A percentile compares a stretch with the other conserved stretches of the same genome.
These are phyloP conservation scores for Leavenworthia alabamica DNA, from an alignment of 345 rosid genomes.

Conservation along the genomic window DNA sequence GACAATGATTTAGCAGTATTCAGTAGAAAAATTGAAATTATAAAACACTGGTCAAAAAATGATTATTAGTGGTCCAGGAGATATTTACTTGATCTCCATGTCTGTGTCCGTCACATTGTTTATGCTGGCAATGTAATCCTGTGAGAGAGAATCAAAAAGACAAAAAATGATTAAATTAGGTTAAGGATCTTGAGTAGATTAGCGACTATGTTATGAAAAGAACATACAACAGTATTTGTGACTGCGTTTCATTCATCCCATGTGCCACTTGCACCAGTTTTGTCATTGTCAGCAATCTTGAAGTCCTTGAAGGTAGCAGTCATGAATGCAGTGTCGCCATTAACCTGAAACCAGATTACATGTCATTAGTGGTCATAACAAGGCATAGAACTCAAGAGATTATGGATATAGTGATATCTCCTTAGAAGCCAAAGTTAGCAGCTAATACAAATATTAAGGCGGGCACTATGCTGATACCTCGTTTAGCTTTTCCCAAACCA, in stretches of 20 bases:
- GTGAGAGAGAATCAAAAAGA: constrained; percentile 16
- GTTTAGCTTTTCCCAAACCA: constrained; percentile 97
- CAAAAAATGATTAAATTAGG: constrained; percentile 16
- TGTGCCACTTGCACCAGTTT: constrained; percentile 47
- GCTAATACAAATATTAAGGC: background rate
- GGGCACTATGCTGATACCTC: constrained; percentile 49
- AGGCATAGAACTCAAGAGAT: background rate
- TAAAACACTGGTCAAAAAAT: too few species aligned
- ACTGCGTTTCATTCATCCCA: constrained; percentile 87
- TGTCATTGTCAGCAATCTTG: constrained; percentile 58
- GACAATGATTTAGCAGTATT: background rate
- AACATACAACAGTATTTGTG: constrained; percentile 75
- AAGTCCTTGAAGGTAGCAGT: constrained; percentile 83
- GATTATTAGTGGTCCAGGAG: background rate
- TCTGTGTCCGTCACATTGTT: constrained; percentile 57
- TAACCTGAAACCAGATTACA: constrained; percentile 54
- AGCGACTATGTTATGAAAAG: background rate
- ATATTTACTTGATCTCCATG: constrained; percentile 56
- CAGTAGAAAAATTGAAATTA: background rate
- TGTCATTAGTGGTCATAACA: constrained; percentile 1
- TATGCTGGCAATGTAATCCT: constrained; percentile 89
- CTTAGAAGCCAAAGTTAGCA: background rate
- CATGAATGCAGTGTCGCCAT: constrained; percentile 90
- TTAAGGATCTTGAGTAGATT: background rate
- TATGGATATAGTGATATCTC: background rate